Evolutionary conservation across 2,329 filamentous ascomycete species (phyloP).

Genomic region (Fusarium sp.): DNA sequence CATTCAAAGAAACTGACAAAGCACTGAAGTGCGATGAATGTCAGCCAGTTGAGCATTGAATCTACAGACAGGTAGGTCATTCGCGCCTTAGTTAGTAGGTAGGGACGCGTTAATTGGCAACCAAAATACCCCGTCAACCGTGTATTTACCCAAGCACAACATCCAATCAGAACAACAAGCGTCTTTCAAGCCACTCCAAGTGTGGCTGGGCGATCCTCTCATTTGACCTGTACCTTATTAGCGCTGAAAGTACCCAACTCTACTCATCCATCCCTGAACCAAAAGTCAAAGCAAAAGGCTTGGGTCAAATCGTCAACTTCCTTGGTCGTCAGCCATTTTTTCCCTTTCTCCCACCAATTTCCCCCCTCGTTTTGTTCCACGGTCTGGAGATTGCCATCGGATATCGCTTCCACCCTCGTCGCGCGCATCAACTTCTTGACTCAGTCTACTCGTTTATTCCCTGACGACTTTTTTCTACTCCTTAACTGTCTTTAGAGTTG

Average conservation of each 20-base stretch:
- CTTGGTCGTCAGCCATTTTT: constrained; percentile 42
- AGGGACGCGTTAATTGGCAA: constrained; percentile 42
- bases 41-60: neutral
- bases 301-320: constrained; percentile 48
- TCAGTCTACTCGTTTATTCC: constrained; percentile 23
- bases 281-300: constrained; percentile 42
- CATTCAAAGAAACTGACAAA: constrained; percentile 15
- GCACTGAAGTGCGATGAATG: constrained; percentile 4
- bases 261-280: constrained; percentile 49
- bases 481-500: constrained; percentile 40
- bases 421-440: constrained; percentile 30
- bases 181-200: constrained; percentile 27
- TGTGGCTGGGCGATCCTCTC: constrained; percentile 41
- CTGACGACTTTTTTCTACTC: constrained; percentile 39
- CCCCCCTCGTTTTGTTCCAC: constrained; percentile 33
- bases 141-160: constrained; percentile 26
- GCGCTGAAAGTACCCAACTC: constrained; percentile 32
- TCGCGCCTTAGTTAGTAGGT: constrained; percentile 6
- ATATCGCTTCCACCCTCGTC: constrained; percentile 28
- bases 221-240: constrained; percentile 33
- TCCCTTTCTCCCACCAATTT: constrained; percentile 40
- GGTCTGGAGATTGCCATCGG: constrained; percentile 37
- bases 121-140: constrained; percentile 29
- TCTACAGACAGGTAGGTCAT: neutral
- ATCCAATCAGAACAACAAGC: constrained; percentile 31